Evolutionary conservation across 768 basidiomycete species (phyloP).

Genomic region (Macrolepiota dolichaula): DNA sequence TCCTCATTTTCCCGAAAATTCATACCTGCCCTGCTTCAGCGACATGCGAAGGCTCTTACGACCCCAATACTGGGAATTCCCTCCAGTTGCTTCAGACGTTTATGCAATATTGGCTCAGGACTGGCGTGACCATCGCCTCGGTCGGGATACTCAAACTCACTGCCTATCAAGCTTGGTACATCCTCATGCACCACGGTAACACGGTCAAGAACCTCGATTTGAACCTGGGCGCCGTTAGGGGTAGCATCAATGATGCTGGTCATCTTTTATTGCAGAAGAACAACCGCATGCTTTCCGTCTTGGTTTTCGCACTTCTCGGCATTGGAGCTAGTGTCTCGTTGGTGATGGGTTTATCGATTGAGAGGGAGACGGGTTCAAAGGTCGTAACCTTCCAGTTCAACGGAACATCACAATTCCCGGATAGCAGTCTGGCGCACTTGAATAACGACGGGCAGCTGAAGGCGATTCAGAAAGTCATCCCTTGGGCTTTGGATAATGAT

Average conservation of each 20-base stretch:
- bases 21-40: conserved; percentile 12
- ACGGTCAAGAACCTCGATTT: conserved; percentile 17
- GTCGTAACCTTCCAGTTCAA: conserved; percentile 5
- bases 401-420: conserved; percentile 5
- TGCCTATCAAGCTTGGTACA: conserved; percentile 17
- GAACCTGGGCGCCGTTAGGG: conserved; percentile 15
- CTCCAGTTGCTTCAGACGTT: conserved; percentile 14
- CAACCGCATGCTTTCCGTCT: conserved; percentile 12
- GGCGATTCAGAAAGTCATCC: conserved; percentile 13
- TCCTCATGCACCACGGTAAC: conserved; percentile 16
- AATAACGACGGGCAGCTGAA: conserved; percentile 13
- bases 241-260: conserved; percentile 11
- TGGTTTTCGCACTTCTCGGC: conserved; percentile 10
- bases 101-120: conserved; percentile 17
- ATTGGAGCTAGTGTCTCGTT: conserved; percentile 10
- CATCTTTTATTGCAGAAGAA: conserved; percentile 10
- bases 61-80: conserved; percentile 12
- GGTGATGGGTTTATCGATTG: conserved; percentile 14
- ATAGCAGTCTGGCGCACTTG: conserved; percentile 1
- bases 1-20: conserved; percentile 9
- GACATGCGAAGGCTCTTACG: conserved; percentile 11
- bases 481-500: conserved; percentile 14
- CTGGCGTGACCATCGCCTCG: conserved; percentile 10
- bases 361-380: neutral
- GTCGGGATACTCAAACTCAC: conserved; percentile 13